Evolutionary conservation across 768 basidiomycete genomes (phyloP).

Genomic region (Lyophyllum shimeji): DNA sequence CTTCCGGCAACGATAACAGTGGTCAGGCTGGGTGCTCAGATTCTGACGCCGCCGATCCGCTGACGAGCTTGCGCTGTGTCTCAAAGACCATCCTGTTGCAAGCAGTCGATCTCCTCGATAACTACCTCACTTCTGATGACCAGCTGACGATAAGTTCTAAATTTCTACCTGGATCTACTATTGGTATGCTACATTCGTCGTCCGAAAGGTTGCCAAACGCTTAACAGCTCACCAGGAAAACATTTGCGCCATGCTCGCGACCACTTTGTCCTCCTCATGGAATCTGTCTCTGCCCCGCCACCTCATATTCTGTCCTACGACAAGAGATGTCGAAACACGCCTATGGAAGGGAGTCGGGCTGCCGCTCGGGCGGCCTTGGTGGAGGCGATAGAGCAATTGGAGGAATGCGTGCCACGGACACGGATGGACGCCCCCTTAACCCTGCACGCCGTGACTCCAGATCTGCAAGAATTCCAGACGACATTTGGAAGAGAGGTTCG

Average conservation of each 20-base stretch:
- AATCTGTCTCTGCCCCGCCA: slow-evolving; percentile 45
- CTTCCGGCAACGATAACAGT: slow-evolving; percentile 20
- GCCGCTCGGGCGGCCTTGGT: slow-evolving; percentile 59
- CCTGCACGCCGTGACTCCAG: slow-evolving; percentile 80
- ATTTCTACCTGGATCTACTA: slow-evolving; percentile 84
- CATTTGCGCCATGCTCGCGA: slow-evolving; percentile 85
- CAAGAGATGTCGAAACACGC: slow-evolving; percentile 71
- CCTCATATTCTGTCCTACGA: slow-evolving; percentile 73
- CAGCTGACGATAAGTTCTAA: slow-evolving; percentile 71
- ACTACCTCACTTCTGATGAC: slow-evolving; percentile 62
- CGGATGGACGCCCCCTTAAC: slow-evolving; percentile 60
- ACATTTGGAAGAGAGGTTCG: slow-evolving; percentile 80
- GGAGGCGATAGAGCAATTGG: slow-evolving; percentile 56
- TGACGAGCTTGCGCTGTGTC: slow-evolving; percentile 63
- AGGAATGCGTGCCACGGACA: slow-evolving; percentile 46
- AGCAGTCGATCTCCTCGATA: slow-evolving; percentile 70
- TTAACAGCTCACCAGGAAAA: slow-evolving; percentile 53
- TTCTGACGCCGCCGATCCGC: slow-evolving; percentile 18
- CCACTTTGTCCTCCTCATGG: slow-evolving; percentile 71
- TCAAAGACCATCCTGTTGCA: slow-evolving; percentile 68
- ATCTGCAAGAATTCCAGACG: slow-evolving; percentile 71
- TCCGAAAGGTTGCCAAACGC: slow-evolving; percentile 1
- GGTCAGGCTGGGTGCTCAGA: slow-evolving; percentile 16
- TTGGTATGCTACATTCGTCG: slow-evolving; percentile 49
- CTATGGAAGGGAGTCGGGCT: slow-evolving; percentile 71